Conservation (phyloP, 2,329 filamentous ascomycete genomes). For the Calonectria henricotiae region DNA sequence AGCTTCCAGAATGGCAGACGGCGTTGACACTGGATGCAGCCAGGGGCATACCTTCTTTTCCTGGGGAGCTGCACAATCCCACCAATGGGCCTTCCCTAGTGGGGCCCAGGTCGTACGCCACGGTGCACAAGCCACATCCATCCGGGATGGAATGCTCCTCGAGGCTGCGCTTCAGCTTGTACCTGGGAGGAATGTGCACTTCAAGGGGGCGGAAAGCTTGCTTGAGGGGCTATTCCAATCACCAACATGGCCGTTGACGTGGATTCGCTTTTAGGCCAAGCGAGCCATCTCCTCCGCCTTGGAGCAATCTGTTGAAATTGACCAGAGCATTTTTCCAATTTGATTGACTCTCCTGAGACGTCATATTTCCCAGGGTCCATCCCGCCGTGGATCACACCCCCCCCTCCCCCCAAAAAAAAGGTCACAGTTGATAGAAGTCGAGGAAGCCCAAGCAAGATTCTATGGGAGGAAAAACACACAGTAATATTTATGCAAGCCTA, state of each 20-base stretch:
- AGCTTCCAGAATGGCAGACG: slow-evolving; percentile 33
- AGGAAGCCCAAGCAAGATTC: not conserved
- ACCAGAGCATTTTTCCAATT: not conserved
- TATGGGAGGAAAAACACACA: not conserved
- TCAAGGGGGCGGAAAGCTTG: not conserved
- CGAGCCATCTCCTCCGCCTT: not conserved
- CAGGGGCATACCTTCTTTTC: slow-evolving; percentile 24
- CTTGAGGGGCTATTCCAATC: not conserved
- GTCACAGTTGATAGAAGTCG: not conserved
- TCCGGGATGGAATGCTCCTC: slow-evolving; percentile 7
- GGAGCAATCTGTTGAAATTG: not conserved
- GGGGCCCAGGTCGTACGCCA: not conserved
- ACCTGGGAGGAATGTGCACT: slow-evolving; percentile 19
- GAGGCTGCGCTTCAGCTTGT: slow-evolving; percentile 31
- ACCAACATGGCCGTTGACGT: not conserved
- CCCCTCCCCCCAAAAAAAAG: not conserved
- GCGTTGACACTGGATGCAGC: slow-evolving; percentile 16
- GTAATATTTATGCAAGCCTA: not conserved
- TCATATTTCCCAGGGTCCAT: slow-evolving; percentile 18
- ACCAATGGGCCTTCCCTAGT: not conserved
- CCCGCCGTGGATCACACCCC: slow-evolving; percentile 16
- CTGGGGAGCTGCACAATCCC: slow-evolving; percentile 23
- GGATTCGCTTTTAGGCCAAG: not conserved
- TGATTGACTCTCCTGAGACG: not conserved
- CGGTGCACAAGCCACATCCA: slow-evolving; percentile 34